phyloP scores from a whole-genome alignment of 139 green algal species.

The Chlorella sp. region DNA sequence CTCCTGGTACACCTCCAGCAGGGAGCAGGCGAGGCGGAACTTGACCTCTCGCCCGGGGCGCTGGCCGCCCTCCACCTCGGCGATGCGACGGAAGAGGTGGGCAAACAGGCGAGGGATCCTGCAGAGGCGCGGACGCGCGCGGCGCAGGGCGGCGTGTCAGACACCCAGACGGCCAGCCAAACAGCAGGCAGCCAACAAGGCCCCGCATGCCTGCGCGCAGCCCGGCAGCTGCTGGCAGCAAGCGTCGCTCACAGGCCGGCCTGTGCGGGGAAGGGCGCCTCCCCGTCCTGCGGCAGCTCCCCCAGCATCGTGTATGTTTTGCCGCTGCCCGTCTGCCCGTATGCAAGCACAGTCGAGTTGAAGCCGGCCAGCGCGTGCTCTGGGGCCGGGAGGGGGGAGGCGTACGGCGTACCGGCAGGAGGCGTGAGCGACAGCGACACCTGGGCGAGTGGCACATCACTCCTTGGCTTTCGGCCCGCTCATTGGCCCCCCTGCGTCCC shows the following conservation, averaged over 20 bases:
- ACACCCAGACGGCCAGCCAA: too few species aligned
- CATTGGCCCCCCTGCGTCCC: too few species aligned
- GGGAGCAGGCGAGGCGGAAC: slow-evolving; percentile 28
- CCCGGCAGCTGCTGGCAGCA: slow-evolving; percentile 18
- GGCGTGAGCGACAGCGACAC: too few species aligned
- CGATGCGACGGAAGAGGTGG: slow-evolving; percentile 76
- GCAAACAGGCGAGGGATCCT: slow-evolving; percentile 82
- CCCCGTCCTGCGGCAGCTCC: slow-evolving; percentile 24
- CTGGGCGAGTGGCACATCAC: too few species aligned
- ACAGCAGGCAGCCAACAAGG: too few species aligned
- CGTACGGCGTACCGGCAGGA: too few species aligned
- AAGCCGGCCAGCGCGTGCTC: slow-evolving; percentile 72
- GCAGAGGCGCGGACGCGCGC: too few species aligned
- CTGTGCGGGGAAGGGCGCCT: neutral
- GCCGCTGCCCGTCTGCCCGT: slow-evolving; percentile 68
- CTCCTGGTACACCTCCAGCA: slow-evolving; percentile 98
- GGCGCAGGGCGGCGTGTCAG: too few species aligned
- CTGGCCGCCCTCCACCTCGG: slow-evolving; percentile 43
- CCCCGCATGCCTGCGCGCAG: slow-evolving; percentile 64
- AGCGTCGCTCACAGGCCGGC: too few species aligned
- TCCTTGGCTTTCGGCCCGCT: too few species aligned
- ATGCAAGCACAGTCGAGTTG: slow-evolving; percentile 76
- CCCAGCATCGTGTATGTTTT: slow-evolving; percentile 82
- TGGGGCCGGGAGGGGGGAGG: too few species aligned
- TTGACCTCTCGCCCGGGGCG: neutral